Conservation (phyloP, 2,329 filamentous ascomycete species). For the Cryoendolithus antarcticus region DNA sequence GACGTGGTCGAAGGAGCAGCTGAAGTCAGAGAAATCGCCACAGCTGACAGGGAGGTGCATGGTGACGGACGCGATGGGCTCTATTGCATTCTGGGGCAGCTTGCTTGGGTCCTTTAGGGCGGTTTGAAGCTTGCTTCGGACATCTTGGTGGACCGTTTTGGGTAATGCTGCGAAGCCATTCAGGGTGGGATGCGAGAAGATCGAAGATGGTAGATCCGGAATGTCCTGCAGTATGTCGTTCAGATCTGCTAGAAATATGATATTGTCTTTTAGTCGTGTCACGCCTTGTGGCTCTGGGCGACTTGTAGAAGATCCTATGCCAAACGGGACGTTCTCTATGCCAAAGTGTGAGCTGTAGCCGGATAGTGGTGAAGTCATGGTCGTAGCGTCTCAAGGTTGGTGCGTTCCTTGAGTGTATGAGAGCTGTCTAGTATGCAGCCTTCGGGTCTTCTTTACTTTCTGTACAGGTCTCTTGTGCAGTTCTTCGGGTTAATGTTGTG, state of each 20-base stretch:
- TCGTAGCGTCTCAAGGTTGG: neutral
- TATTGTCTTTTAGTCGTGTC: slow-evolving; percentile 38
- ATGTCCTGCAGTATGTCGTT: slow-evolving; percentile 8
- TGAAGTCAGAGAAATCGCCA: slow-evolving; percentile 47
- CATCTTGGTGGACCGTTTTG: slow-evolving; percentile 18
- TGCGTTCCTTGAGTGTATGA: no score
- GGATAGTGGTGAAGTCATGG: slow-evolving; percentile 9
- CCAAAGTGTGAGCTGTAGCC: slow-evolving; percentile 34
- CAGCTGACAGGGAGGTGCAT: slow-evolving; percentile 45
- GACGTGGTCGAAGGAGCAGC: slow-evolving; percentile 39
- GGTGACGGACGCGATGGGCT: slow-evolving; percentile 28
- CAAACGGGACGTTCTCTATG: slow-evolving; percentile 41
- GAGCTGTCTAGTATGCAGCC: no score
- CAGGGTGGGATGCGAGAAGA: slow-evolving; percentile 27
- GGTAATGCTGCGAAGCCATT: slow-evolving; percentile 39
- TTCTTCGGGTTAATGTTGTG: no score
- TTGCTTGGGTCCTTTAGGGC: slow-evolving; percentile 9
- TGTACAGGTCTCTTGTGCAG: no score
- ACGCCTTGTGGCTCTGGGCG: slow-evolving; percentile 32
- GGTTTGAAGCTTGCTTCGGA: slow-evolving; percentile 29
- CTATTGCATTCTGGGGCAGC: slow-evolving; percentile 7
- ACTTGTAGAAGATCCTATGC: slow-evolving; percentile 33
- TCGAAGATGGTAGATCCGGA: slow-evolving; percentile 7
- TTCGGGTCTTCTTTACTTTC: no score
- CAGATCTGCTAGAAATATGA: slow-evolving; percentile 37